These are phyloP conservation scores for Scleromitrula shiraiana DNA, from an alignment of 2,329 filamentous ascomycete species.

Conservation along the genomic window DNA sequence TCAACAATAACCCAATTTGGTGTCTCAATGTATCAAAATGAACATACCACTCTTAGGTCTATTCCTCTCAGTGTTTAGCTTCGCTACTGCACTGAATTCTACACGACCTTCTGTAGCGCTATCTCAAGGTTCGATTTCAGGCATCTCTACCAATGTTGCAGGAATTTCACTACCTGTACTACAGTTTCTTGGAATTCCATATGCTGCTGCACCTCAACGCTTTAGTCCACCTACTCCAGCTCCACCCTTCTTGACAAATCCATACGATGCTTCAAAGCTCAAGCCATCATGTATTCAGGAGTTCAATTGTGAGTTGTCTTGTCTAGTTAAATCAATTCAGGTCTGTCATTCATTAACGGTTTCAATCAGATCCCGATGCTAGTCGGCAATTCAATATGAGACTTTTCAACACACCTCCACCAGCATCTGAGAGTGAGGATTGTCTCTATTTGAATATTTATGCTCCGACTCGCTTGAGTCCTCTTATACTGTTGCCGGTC, in stretches of 20 bases:
- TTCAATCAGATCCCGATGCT: not conserved
- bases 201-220: constrained; percentile 60
- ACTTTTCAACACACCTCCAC: constrained; percentile 3
- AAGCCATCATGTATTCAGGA: constrained; percentile 2
- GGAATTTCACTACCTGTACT: not conserved
- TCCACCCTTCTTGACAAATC: not conserved
- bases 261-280: constrained; percentile 2
- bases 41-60: not conserved
- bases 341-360: not conserved
- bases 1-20: not conserved
- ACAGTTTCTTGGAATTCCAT: constrained; percentile 64
- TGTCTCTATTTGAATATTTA: constrained; percentile 55
- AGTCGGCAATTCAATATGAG: not conserved
- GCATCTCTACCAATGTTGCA: not conserved
- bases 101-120: not conserved
- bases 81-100: not conserved
- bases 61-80: not conserved
- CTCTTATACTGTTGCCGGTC: constrained; percentile 38
- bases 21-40: not conserved
- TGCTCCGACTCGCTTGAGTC: constrained; percentile 35
- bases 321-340: too few species aligned
- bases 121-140: not conserved
- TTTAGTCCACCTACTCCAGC: constrained; percentile 51
- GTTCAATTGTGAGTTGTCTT: not conserved
- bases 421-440: constrained; percentile 40